These are phyloP conservation scores for Danielozyma ontarioensis DNA, from an alignment of 805 yeast species.

Conservation along the genomic window DNA sequence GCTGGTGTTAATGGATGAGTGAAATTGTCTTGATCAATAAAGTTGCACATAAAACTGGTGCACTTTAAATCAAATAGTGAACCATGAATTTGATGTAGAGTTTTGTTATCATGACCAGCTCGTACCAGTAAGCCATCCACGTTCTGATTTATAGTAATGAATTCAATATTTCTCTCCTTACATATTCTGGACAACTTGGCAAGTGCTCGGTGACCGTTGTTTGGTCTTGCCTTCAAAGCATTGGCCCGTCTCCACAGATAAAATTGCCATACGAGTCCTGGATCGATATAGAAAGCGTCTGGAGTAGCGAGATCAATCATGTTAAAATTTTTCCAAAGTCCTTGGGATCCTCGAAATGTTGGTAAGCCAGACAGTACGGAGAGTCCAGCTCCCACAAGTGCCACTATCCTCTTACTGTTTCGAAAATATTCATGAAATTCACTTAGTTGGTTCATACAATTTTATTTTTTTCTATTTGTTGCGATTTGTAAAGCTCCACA, in stretches of 20 bases:
- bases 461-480: too few relatives aligned
- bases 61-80: conserved; percentile 68
- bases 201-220: conserved; percentile 66
- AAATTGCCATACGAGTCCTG: conserved; percentile 88
- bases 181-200: conserved; percentile 51
- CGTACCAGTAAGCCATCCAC: conserved; percentile 71
- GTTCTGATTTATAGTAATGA: conserved; percentile 75
- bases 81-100: conserved; percentile 75
- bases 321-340: conserved; percentile 72
- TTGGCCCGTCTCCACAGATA: conserved; percentile 63
- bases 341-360: conserved; percentile 67
- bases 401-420: conserved; percentile 46
- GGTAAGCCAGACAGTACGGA: conserved; percentile 74
- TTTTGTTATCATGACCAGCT: conserved; percentile 52
- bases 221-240: conserved; percentile 68
- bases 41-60: conserved; percentile 70
- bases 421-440: conserved; percentile 50
- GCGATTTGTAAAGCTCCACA: background rate
- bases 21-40: conserved; percentile 46
- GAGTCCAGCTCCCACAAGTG: conserved; percentile 79
- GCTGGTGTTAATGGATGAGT: conserved; percentile 57
- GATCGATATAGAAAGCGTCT: conserved; percentile 79
- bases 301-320: conserved; percentile 87
- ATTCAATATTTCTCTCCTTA: conserved; percentile 24
- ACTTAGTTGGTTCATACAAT: conserved; percentile 19